Base-by-base conservation (phyloP, 176 grass and related monocot species). In the Microstegium vimineum region DNA sequence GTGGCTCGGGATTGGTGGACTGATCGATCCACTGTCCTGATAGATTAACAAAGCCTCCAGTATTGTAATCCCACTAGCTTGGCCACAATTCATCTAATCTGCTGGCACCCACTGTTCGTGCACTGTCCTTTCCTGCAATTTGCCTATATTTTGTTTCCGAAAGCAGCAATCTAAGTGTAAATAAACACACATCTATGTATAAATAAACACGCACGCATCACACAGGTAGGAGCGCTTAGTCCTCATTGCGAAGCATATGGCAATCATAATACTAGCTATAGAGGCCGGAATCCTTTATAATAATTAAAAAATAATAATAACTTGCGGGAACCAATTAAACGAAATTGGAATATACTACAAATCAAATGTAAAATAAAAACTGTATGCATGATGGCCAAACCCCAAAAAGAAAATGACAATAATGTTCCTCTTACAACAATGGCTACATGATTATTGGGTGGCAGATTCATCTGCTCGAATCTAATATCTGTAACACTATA, bases 1-100 rank as follows among this genome's bases (percentile, higher is more conserved):
- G n/a, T n/a, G 77, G 22, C 77, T 85, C 25, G 87, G 77, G 87
- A 89, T 85, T 76, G 82, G 87, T 76, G 81, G 71, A 77, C 77
- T 80, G 52, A 23, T 57, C 8, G 52, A 57, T 26, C 82, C 87
- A 75, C 70, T 51, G 20, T 67, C 17, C 82, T 60, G 51, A n/a
- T n/a, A n/a, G n/a, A 61, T 74, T 75, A 84, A 75, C 62, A 75
- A 85, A 63, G 77, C 25, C 25, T 22, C 42, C 70, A 41, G 26
- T 85, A 76, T 81, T 76, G 41, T 85, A 71, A 36, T 70, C 71
- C 82, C 71, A 89, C 74, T n/a, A n/a, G n/a, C n/a, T 61, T 85
- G 77, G 77, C n/a, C n/a, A n/a, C 42, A 77, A 30, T 77, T 85
- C 65, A 89, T 77, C 54, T 85, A 76, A 64, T 76, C 52, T 4